These are phyloP conservation scores for Fonsecaea multimorphosa DNA, from an alignment of 2,329 filamentous ascomycete species.

Conservation along the genomic window DNA sequence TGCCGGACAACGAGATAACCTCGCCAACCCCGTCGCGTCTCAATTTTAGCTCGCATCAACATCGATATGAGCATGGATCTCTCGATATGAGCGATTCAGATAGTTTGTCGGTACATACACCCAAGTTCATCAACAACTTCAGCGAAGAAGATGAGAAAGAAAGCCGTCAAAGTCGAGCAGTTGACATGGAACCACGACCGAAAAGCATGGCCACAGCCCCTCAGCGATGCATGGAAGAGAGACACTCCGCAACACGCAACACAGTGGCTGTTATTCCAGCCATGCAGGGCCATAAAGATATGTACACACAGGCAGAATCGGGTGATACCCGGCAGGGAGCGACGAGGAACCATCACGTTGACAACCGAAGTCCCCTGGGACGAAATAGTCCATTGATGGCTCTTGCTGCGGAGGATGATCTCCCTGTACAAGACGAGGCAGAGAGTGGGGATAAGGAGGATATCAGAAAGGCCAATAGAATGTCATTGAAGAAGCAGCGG, in stretches of 20 bases:
- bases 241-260: slow-evolving; percentile 7
- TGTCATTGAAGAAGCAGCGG: slow-evolving; percentile 13
- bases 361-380: slow-evolving; percentile 33
- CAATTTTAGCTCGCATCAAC: slow-evolving; percentile 14
- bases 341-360: slow-evolving; percentile 1
- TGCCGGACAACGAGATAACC: slow-evolving; percentile 42
- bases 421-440: slow-evolving; percentile 6
- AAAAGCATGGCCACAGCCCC: slow-evolving; percentile 5
- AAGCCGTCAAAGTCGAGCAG: slow-evolving; percentile 2
- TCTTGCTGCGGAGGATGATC: slow-evolving; percentile 20
- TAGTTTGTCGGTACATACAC: slow-evolving; percentile 38
- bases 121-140: slow-evolving; percentile 28
- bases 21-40: slow-evolving; percentile 25
- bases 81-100: slow-evolving; percentile 39
- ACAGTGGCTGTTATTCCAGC: not conserved
- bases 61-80: slow-evolving; percentile 32
- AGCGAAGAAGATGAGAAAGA: slow-evolving; percentile 21
- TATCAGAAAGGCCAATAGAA: not conserved
- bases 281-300: slow-evolving; percentile 3
- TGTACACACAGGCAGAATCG: not conserved
- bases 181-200: slow-evolving; percentile 1
- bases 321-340: slow-evolving; percentile 11
- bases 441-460: slow-evolving; percentile 3
- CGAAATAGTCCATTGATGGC: slow-evolving; percentile 34
- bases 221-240: not conserved